These are phyloP conservation scores for Podila clonocystis DNA, from an alignment of 192 early-diverging fungal genomes.

Conservation along the genomic window DNA sequence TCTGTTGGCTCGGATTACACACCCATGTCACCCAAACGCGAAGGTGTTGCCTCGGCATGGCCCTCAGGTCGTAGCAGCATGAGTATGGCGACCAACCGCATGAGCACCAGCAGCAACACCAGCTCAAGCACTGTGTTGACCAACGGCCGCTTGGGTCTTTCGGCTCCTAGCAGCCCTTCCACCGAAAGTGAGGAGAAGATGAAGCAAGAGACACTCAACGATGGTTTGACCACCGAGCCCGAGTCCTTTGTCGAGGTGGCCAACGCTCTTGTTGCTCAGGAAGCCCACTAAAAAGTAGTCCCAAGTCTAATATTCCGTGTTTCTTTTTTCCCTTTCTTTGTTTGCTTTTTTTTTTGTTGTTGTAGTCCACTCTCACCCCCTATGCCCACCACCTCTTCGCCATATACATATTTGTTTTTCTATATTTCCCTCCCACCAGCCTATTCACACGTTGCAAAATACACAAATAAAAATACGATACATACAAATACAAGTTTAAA, in stretches of 20 bases:
- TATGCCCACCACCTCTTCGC: too few relatives aligned
- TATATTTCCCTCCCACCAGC: too few relatives aligned
- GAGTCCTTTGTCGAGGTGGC: not conserved
- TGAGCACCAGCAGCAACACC: slow-evolving; percentile 34
- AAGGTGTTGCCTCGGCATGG: slow-evolving; percentile 16
- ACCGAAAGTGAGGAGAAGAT: not conserved
- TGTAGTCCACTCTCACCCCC: too few relatives aligned
- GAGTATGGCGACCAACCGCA: slow-evolving; percentile 25
- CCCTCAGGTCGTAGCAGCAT: slow-evolving; percentile 45
- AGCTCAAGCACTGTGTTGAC: slow-evolving; percentile 19
- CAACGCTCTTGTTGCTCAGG: not conserved
- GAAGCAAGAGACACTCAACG: not conserved
- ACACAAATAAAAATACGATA: not conserved
- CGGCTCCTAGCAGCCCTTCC: not conserved
- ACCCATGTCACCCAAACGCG: slow-evolving; percentile 13
- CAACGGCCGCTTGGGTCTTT: not conserved
- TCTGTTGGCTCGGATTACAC: slow-evolving; percentile 8
- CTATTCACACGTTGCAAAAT: too few relatives aligned
- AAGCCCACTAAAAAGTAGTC: not conserved
- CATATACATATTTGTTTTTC: too few relatives aligned
- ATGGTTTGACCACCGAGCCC: not conserved
- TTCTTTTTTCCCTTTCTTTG: too few relatives aligned
- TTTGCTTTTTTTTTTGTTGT: too few relatives aligned
- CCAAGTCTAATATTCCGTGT: too few relatives aligned
- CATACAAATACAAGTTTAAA: not conserved